phyloP scores from a whole-genome alignment of 768 basidiomycete species.

The Naganishia onofrii region DNA sequence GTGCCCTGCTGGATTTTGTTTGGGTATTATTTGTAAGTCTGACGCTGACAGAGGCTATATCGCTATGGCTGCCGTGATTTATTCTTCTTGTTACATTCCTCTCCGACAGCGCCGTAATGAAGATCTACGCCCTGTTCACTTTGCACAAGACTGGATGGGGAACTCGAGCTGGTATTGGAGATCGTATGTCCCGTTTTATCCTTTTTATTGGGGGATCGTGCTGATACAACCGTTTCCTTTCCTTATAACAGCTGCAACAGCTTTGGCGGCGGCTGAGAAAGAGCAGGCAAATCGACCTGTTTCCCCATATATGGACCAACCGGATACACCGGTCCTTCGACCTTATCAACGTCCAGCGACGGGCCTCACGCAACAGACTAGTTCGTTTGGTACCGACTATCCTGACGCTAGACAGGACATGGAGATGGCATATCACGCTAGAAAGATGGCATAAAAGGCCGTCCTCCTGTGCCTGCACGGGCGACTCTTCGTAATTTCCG shows the following conservation, averaged over 20 bases:
- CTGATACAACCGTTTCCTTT: background rate
- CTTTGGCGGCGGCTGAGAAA: slow-evolving; percentile 25
- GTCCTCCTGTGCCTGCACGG: background rate
- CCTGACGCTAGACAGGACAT: background rate
- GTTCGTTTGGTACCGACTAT: background rate
- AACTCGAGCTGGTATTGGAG: slow-evolving; percentile 88
- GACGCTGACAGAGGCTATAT: background rate
- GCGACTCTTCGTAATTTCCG: background rate
- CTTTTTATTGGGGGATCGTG: background rate
- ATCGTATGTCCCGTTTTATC: slow-evolving; percentile 54
- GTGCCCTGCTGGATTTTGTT: slow-evolving; percentile 85
- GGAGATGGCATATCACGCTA: slow-evolving; percentile 13
- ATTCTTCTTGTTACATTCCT: too few species aligned
- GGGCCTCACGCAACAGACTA: background rate
- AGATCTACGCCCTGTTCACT: slow-evolving; percentile 83
- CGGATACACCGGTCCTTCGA: slow-evolving; percentile 6
- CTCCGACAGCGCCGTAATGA: slow-evolving; percentile 73
- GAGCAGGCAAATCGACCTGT: slow-evolving; percentile 10
- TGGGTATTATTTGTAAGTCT: slow-evolving; percentile 75
- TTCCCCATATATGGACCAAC: slow-evolving; percentile 13
- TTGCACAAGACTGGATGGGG: slow-evolving; percentile 96
- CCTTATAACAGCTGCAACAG: slow-evolving; percentile 15
- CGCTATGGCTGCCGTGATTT: slow-evolving; percentile 21
- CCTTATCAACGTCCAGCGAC: background rate
- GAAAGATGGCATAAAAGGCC: background rate